phyloP scores from a whole-genome alignment of 2,329 filamentous ascomycete species.

The Teratosphaeriaceae sp. region DNA sequence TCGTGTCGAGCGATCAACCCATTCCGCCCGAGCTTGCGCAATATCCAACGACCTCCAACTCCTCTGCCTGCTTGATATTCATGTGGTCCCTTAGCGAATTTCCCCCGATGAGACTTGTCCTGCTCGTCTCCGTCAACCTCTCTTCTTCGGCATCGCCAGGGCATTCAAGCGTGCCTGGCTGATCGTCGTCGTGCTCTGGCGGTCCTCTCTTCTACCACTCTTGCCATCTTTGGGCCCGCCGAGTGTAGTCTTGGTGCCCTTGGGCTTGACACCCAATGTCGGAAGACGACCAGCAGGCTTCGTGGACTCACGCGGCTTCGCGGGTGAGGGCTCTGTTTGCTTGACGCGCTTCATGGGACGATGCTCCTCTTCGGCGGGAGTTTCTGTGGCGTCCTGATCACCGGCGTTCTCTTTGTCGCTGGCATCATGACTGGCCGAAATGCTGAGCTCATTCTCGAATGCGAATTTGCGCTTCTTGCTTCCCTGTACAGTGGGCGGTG shows the following conservation, averaged over 20 bases:
- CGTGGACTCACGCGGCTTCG: constrained; percentile 2
- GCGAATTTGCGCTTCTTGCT: constrained; percentile 41
- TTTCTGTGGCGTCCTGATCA: background rate
- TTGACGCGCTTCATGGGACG: constrained; percentile 25
- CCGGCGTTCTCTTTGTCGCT: constrained; percentile 36
- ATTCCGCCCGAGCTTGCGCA: too few species aligned
- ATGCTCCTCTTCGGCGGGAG: constrained; percentile 18
- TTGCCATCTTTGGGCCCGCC: constrained; percentile 2
- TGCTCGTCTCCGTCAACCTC: too few species aligned
- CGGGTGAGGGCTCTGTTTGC: constrained; percentile 7
- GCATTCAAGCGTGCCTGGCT: constrained; percentile 25
- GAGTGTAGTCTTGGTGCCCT: constrained; percentile 15
- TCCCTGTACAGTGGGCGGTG: constrained; percentile 13
- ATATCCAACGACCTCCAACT: too few species aligned
- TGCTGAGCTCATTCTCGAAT: constrained; percentile 28
- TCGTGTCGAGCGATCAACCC: too few species aligned
- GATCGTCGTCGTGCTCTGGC: constrained; percentile 21
- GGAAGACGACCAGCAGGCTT: constrained; percentile 13
- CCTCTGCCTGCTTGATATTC: too few species aligned
- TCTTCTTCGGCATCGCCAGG: constrained; percentile 27
- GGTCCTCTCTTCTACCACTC: constrained; percentile 2
- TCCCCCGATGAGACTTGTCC: too few species aligned
- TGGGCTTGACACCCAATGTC: constrained; percentile 29
- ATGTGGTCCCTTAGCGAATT: too few species aligned
- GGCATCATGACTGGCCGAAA: too few species aligned